These are phyloP conservation scores for Ceratorhiza oryzae-sativae DNA, from an alignment of 1,284 basidiomycete species.

Conservation along the genomic window DNA sequence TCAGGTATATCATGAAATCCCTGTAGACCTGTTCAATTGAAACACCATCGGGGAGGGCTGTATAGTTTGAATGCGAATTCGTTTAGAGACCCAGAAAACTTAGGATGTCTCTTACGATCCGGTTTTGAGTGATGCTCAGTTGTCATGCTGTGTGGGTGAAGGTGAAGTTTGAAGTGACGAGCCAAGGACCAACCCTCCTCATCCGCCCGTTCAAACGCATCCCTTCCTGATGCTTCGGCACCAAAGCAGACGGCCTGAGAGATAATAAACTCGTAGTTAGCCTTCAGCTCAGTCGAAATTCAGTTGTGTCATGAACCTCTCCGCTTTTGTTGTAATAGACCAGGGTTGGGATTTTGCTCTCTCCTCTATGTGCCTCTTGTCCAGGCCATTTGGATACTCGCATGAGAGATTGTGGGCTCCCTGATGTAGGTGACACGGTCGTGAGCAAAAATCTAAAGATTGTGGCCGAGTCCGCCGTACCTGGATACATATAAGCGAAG, in stretches of 20 bases:
- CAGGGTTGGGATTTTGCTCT: constrained; percentile 37
- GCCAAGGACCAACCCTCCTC: constrained; percentile 33
- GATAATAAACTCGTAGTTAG: background rate
- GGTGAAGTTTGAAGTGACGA: constrained; percentile 38
- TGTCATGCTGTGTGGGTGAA: constrained; percentile 33
- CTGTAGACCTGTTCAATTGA: constrained; percentile 14
- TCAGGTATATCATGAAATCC: constrained; percentile 37
- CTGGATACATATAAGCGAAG: constrained; percentile 13
- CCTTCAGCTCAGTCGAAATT: background rate
- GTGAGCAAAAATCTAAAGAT: background rate
- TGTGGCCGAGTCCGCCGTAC: background rate
- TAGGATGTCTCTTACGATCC: background rate
- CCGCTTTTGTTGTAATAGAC: constrained; percentile 33
- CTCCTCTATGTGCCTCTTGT: constrained; percentile 20
- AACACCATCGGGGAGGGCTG: background rate
- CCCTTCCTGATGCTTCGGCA: constrained; percentile 17
- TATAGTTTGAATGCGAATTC: background rate
- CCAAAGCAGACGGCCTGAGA: constrained; percentile 34
- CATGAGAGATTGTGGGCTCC: background rate
- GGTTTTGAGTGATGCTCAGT: background rate
- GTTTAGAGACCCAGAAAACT: background rate
- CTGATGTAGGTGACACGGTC: no score
- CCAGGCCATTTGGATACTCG: constrained; percentile 36
- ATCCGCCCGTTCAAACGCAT: background rate
- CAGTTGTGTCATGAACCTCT: background rate